These are phyloP conservation scores for Hyaloperonospora arabidopsidis DNA, from an alignment of 352 stramenopile genomes.

Conservation along the genomic window DNA sequence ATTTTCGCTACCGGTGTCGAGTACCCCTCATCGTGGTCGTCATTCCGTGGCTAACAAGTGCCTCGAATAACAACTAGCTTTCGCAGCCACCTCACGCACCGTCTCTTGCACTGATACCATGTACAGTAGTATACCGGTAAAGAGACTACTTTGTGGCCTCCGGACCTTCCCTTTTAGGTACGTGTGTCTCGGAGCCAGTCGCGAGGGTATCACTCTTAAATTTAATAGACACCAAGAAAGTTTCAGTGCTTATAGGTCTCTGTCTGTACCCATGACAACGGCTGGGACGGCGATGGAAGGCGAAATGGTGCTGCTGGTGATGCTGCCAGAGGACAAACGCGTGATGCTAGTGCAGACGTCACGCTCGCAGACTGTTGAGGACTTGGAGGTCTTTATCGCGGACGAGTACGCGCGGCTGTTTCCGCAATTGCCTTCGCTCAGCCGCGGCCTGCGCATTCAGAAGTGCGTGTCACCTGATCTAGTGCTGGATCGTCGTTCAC, in stretches of 20 bases:
- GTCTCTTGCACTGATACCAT: too few relatives aligned
- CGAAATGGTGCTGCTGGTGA: slow-evolving; percentile 67
- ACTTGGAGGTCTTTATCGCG: slow-evolving; percentile 58
- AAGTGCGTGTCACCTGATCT: slow-evolving; percentile 56
- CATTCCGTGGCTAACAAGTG: too few relatives aligned
- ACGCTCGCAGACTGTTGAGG: slow-evolving; percentile 34
- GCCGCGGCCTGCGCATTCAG: slow-evolving; percentile 52
- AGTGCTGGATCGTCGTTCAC: slow-evolving; percentile 43
- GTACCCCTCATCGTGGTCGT: too few relatives aligned
- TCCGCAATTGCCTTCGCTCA: slow-evolving; percentile 37
- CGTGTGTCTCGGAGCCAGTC: slow-evolving; percentile 17
- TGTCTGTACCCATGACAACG: slow-evolving; percentile 14
- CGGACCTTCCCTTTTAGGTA: slow-evolving; percentile 6
- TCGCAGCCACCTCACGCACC: too few relatives aligned
- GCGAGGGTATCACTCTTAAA: slow-evolving; percentile 3
- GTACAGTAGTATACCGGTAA: slow-evolving; percentile 20
- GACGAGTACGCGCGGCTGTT: slow-evolving; percentile 60
- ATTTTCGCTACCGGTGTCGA: too few relatives aligned
- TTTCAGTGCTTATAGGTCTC: not conserved
- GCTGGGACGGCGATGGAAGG: slow-evolving; percentile 25
- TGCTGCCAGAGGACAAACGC: slow-evolving; percentile 54
- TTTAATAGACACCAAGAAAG: not conserved
- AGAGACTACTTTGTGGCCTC: not conserved
- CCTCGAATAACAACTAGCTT: too few relatives aligned
- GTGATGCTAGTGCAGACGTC: slow-evolving; percentile 62